Evolutionary conservation across 352 stramenopile species (phyloP), one percentile per base, ranked within the genome.

Genomic region (Elongisporangium prolatum): DNA sequence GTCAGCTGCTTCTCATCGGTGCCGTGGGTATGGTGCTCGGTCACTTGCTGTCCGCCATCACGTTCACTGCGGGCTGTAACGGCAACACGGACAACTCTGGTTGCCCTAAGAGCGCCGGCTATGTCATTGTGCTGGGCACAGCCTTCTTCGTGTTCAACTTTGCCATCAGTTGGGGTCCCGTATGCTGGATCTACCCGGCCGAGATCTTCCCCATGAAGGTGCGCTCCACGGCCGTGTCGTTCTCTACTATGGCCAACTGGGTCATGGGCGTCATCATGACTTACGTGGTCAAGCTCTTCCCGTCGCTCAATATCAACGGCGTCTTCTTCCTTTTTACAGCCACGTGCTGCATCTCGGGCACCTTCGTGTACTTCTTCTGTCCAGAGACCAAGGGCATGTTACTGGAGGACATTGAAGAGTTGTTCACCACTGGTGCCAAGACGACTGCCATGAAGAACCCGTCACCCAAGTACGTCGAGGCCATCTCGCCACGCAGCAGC

Each of bases 251-350:
- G 69, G 63, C 72, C 21, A 78, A 81, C 60, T 81, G 72, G 72
- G 56, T 71, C 51, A 78, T 78, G 67, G 67, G 69, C 18, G 67
- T 74, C 20, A 60, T 81, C 55, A 81, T 81, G 72, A 81, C 71
- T 50, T 72, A 62, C 59, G 69, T 78, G 52, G 66, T 75, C 57
- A 81, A 81, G 64, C 65, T 81, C 44, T 81, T 81, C 50, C 69
- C 72, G 59, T 78, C 60, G 17, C 57, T 75, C 71, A 76, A 71
- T 63, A 73, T 73, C 55, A 71, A 71, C 48, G 68, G 65, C 47
- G 65, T 76, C 25, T 71, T 86, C 63, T 82, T 73, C 62, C 68
- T 88, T 59, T 88, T 86, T 61, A 60, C 60, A 8, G 71, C 61
- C 44, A 72, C 75, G 18, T 80, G 70, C 24, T 55, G 78, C 22